Percentiles rank a stretch among this genome's conserved stretches.
Evolutionary conservation across 2,329 filamentous ascomycete genomes (phyloP).

Genomic region (Talaromyces sp.): DNA sequence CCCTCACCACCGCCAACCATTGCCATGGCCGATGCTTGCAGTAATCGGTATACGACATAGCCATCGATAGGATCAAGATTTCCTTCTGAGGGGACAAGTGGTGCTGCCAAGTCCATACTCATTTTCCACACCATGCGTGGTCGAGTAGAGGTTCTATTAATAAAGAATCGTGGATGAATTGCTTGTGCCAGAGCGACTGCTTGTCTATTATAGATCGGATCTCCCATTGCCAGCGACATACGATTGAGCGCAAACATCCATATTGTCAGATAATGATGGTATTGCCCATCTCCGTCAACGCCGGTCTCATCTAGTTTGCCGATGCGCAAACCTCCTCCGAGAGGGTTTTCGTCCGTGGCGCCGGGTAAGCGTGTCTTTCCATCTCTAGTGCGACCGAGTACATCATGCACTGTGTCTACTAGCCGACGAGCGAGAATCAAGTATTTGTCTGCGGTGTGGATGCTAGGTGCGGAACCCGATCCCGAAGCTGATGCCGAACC

Average conservation of each 20-base stretch:
- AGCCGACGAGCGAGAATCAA: constrained; percentile 50
- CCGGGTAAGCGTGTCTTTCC: constrained; percentile 46
- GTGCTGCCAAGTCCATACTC: constrained; percentile 46
- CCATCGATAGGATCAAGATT: constrained; percentile 57
- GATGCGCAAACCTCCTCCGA: constrained; percentile 56
- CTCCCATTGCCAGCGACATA: constrained; percentile 47
- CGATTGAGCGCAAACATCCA: constrained; percentile 63
- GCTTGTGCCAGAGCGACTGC: constrained; percentile 53
- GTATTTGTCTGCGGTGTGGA: constrained; percentile 35
- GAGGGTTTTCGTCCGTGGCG: constrained; percentile 51
- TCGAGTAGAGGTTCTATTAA: constrained; percentile 29
- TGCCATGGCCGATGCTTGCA: constrained; percentile 43
- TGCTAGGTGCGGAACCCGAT: not conserved
- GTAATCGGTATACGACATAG: constrained; percentile 49
- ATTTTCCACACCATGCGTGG: constrained; percentile 58
- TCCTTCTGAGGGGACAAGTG: constrained; percentile 52
- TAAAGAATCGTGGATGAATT: constrained; percentile 53
- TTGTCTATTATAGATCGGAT: constrained; percentile 48
- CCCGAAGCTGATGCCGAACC: constrained; percentile 4
- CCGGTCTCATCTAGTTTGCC: constrained; percentile 52
- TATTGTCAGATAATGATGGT: constrained; percentile 59
- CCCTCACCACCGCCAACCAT: constrained; percentile 25
- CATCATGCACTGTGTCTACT: constrained; percentile 50
- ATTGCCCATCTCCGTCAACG: constrained; percentile 56
- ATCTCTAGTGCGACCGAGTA: constrained; percentile 53